Evolutionary conservation across 1,284 basidiomycete genomes (phyloP), one percentile per base, ranked within the genome.

Genomic region (Sanghuangporus sanghuang): DNA sequence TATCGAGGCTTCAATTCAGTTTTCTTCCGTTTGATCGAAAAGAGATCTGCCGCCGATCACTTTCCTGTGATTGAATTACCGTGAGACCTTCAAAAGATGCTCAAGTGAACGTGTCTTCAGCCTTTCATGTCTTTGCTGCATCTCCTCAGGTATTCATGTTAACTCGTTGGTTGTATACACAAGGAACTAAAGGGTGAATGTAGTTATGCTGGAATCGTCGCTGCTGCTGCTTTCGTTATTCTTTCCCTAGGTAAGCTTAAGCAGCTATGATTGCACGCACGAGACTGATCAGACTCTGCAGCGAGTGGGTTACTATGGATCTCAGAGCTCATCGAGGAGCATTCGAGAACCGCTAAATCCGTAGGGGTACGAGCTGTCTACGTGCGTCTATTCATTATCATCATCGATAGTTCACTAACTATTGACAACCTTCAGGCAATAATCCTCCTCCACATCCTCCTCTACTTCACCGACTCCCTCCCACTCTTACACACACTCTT

Each of bases 311-410:
- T 98, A 57, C 78, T 98, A 64, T 96, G 95, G 82, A 79, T 97
- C 36, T 95, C 95, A 2, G 95, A 98, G 74, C 76, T 97, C 55
- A 96, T 97, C 68, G 95, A 98, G 74, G 95, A 98, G 73, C 89
- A 96, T 74, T 89, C 93, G 12, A 84, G 85, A 52, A 71, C 82
- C 59, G 91, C 95, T 7, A 96, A 96, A 76, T 69, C 77, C 1
- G 73, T 94, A 21, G 95, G 95, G 1, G 87, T 92, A 73, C 80
- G 91, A 66, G 84, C 86, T 14, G 92, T 93, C 69, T 96, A 95
- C 75, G 95, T 96, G 72, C 70, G 92, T 83, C 32, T 57, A 42
- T 50, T 40, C 12, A 59, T 38, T 55, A 62, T 40, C 58, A 32
- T 27, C 55, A 54, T 36, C 23, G 16, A 21, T 18, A 7, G 35